Conservation (phyloP, 192 early-diverging fungal genomes). For the Umbelopsis sp. region DNA sequence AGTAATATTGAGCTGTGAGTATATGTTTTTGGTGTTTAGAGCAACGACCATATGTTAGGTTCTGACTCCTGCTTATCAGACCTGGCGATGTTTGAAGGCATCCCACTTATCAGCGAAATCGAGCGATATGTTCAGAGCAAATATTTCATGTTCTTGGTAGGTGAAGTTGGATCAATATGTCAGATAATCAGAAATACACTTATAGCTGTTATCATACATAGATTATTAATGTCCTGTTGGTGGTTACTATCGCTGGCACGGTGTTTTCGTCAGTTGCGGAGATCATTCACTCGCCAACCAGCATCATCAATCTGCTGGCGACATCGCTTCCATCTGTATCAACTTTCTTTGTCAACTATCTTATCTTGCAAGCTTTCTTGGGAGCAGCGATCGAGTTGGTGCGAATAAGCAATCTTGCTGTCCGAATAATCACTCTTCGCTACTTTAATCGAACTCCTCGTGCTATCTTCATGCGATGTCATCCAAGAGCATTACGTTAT, state of each 20-base stretch:
- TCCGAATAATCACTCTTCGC: slow-evolving; percentile 46
- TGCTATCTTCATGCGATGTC: slow-evolving; percentile 37
- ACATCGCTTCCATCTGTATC: slow-evolving; percentile 64
- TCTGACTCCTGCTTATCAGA: slow-evolving; percentile 9
- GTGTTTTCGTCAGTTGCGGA: slow-evolving; percentile 40
- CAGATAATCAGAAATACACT: background rate
- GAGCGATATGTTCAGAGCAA: slow-evolving; percentile 58
- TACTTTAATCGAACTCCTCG: slow-evolving; percentile 72
- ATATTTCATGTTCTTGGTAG: slow-evolving; percentile 73
- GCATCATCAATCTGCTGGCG: slow-evolving; percentile 46
- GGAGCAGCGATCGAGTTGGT: slow-evolving; percentile 66
- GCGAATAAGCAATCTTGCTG: slow-evolving; percentile 61
- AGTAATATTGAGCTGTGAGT: slow-evolving; percentile 41
- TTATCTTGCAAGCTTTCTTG: slow-evolving; percentile 64
- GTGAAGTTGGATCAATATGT: background rate
- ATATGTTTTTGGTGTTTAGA: background rate
- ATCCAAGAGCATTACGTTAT: slow-evolving; percentile 46
- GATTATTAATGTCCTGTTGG: slow-evolving; percentile 74
- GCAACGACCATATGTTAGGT: background rate
- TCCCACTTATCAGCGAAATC: slow-evolving; percentile 50
- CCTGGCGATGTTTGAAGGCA: slow-evolving; percentile 54
- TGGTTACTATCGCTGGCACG: slow-evolving; percentile 67
- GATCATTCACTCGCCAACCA: slow-evolving; percentile 52
- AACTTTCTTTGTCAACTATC: slow-evolving; percentile 79
- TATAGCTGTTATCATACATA: slow-evolving; percentile 13